Base-by-base conservation (phyloP, 352 stramenopile species). In the Phytophthora kernoviae region DNA sequence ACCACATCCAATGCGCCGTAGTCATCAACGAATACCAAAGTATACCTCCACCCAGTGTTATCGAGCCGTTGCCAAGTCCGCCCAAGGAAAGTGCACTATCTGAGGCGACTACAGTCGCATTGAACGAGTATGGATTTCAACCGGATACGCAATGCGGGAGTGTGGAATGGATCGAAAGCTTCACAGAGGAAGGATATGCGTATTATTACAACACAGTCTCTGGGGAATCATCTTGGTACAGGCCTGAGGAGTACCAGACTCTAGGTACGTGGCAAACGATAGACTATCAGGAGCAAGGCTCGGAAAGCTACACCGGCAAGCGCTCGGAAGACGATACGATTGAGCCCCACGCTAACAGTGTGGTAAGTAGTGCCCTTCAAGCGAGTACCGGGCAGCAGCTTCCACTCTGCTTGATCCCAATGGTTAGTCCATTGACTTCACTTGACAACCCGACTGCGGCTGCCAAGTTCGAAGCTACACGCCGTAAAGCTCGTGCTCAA, bases 161-260 rank as follows among this genome's bases (percentile, higher is more conserved):
- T n/a, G 15, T 33, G 30, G 36, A 54, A 5, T 92, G 82, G 82
- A 45, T 77, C 0, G 67, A 87, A 62, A 75, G 53, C 17, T 51
- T 55, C 17, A 89, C 78, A 1, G 75, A 83, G 12, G 79, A 89
- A 33, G 72, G 79, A 18, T 61, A 83, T 42, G 52, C 66, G n/a
- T 92, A 88, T 46, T 90, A 73, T 54, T 92, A 89, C 68, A 90
- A 92, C 70, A 43, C 46, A 0, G 15, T 55, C 27, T 89, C 76
- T 0, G 69, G 70, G 10, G 70, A 75, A 14, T 90, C 83, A 34
- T 84, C 70, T 18, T 92, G 83, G 83, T 70, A 87, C 54, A 75
- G 67, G 20, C 57, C 54, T 1, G 30, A 40, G 10, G 46, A 65
- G 27, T 40, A 40, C n/a, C 36, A 64, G 17, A 22, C 34, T 37